Percentiles rank a stretch among this genome's conserved stretches.
Conservation (phyloP, 108 stramenopile species). For the Cyclotella sp. region DNA sequence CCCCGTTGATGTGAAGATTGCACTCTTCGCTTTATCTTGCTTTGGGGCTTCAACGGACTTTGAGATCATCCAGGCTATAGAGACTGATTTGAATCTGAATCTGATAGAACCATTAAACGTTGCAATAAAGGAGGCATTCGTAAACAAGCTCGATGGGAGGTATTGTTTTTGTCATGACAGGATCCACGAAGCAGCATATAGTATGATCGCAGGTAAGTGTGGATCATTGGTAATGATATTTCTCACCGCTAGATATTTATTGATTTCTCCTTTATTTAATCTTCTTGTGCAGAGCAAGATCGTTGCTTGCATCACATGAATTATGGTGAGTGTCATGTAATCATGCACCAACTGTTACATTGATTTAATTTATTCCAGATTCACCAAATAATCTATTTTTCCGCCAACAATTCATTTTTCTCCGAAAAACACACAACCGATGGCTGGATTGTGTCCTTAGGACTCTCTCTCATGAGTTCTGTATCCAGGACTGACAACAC, state of each 20-base stretch:
- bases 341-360: no score
- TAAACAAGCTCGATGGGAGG: neutral
- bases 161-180: conserved; percentile 12
- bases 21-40: conserved; percentile 12
- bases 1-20: conserved; percentile 6
- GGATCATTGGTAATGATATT: no score
- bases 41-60: neutral
- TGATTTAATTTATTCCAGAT: no score
- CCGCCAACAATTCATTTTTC: no score
- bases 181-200: conserved; percentile 37
- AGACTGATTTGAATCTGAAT: neutral
- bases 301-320: conserved; percentile 25
- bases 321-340: neutral
- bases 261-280: no score
- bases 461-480: neutral
- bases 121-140: conserved; percentile 1
- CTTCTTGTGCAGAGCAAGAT: neutral
- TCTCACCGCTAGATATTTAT: no score
- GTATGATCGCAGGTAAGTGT: conserved; percentile 17
- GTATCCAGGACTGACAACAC: neutral
- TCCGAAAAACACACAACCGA: no score
- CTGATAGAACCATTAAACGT: conserved; percentile 6
- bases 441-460: no score
- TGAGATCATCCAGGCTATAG: conserved; percentile 9
- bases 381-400: no score